Evolutionary conservation across 2,329 filamentous ascomycete species (phyloP), one percentile per base, ranked within the genome.

Genomic region (Amesomyces nigricolor): DNA sequence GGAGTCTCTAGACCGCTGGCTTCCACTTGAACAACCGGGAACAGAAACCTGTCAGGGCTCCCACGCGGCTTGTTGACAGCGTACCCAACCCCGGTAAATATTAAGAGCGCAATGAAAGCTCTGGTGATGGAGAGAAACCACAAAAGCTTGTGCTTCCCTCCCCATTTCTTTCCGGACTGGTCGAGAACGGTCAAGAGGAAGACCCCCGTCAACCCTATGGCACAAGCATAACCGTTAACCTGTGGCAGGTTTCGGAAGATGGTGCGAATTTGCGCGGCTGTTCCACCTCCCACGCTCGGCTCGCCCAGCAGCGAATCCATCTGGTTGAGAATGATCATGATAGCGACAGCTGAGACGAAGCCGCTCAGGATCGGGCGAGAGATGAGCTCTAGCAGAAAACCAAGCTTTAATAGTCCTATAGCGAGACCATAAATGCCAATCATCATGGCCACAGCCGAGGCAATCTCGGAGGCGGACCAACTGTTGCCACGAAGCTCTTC

Each of bases 291-390:
- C 1, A 80, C 74, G 26, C 73, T 71, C 9, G 81, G 74, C 22
- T 66, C 62, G 9, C 83, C 83, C 2, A 86, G 76, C 0, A 86
- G 75, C 1, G 79, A 79, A 3, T 75, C 79, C 54, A 87, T 76
- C 65, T 87, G 83, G n/a, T 81, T 82, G 48, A 85, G 77, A 19
- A 81, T 78, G 63, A 87, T 86, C 30, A 81, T 83, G 47, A 87
- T 78, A 22, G 82, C 83, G 1, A 83, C 82, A 1, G 83, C 82
- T 0, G 82, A 83, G 61, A 87, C 84, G 70, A 86, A 86, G 4
- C 83, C 83, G 6, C 75, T 81, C 0, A 87, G 73, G 1, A 86
- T 80, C 0, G 83, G 83, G 1, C 83, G 75, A 0, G 83, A 85
- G 61, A 87, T 80, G 62, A 85, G 86, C 57, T 87, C 82, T 17